Conservation (phyloP, 176 grass and related monocot species). For the Phragmites australis region DNA sequence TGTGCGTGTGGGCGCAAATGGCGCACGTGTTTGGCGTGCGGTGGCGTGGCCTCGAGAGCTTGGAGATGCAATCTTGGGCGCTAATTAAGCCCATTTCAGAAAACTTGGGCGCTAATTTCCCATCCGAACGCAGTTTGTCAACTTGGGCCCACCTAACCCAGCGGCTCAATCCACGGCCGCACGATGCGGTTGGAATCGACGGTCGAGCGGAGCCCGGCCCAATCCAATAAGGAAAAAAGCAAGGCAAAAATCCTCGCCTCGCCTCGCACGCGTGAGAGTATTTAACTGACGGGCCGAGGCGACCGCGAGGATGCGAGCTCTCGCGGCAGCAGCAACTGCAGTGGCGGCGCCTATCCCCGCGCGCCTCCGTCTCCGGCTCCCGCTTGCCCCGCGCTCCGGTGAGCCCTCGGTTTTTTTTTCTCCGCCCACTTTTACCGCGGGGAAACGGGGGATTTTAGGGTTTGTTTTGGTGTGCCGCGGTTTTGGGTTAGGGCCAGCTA, state of each 20-base stretch:
- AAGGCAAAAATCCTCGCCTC: conserved; percentile 16
- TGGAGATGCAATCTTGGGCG: too few species aligned
- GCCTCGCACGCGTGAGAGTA: conserved; percentile 9
- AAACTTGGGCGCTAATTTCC: too few species aligned
- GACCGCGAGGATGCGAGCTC: conserved; percentile 42
- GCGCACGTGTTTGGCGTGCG: too few species aligned
- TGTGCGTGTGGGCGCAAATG: too few species aligned
- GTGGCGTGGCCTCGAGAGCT: too few species aligned
- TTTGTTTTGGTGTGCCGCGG: background rate
- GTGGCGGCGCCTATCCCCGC: conserved; percentile 43
- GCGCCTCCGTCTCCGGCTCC: background rate
- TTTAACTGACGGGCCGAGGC: conserved; percentile 28
- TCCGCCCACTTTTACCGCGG: background rate
- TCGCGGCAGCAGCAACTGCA: conserved; percentile 44
- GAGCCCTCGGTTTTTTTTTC: background rate
- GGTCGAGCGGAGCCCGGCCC: background rate
- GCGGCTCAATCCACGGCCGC: background rate
- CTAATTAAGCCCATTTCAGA: too few species aligned
- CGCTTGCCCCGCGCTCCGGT: conserved; percentile 30
- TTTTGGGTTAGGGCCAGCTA: background rate
- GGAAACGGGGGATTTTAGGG: background rate
- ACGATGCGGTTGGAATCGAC: background rate
- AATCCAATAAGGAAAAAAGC: conserved; percentile 11
- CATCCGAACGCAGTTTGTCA: too few species aligned
- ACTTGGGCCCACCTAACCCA: background rate